A percentile compares a stretch with the other conserved stretches of the same genome.
These are phyloP conservation scores for Cercophora scortea DNA, from an alignment of 495 filamentous ascomycete species.

Conservation along the genomic window DNA sequence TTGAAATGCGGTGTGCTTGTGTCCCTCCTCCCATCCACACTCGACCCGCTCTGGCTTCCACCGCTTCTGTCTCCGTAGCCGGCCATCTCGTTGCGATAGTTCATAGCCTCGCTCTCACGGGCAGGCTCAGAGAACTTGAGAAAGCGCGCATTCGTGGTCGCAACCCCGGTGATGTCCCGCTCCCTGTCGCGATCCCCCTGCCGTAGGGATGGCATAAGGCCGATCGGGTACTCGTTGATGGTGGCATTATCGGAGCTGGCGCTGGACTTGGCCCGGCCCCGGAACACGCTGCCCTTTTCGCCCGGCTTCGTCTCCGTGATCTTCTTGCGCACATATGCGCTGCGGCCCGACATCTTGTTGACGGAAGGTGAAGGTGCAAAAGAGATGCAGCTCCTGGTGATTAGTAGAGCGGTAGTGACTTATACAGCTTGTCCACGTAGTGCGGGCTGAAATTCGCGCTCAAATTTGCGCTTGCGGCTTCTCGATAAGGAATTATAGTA, in stretches of 20 bases:
- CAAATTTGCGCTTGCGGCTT: slow-evolving; percentile 1
- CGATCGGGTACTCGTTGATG: slow-evolving; percentile 23
- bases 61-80: slow-evolving; percentile 23
- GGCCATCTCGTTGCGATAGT: slow-evolving; percentile 19
- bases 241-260: slow-evolving; percentile 34
- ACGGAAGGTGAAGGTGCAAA: not conserved
- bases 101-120: slow-evolving; percentile 20
- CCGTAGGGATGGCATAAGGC: slow-evolving; percentile 15
- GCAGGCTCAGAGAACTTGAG: slow-evolving; percentile 32
- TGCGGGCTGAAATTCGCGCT: not conserved
- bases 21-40: slow-evolving; percentile 24
- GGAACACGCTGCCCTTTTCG: slow-evolving; percentile 9
- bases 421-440: not conserved
- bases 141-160: slow-evolving; percentile 32
- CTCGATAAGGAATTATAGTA: slow-evolving; percentile 1
- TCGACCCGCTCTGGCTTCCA: slow-evolving; percentile 34
- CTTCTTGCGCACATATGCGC: slow-evolving; percentile 47
- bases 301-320: slow-evolving; percentile 36
- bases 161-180: slow-evolving; percentile 25
- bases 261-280: slow-evolving; percentile 24
- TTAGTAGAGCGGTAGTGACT: not conserved
- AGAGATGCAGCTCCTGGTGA: not conserved
- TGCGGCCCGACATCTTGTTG: slow-evolving; percentile 44
- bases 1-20: slow-evolving; percentile 5
- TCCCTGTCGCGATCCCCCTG: slow-evolving; percentile 5